Percentiles rank a stretch among this genome's conserved stretches.
These are phyloP conservation scores for Colletotrichum liriopes DNA, from an alignment of 2,329 filamentous ascomycete genomes.

Conservation along the genomic window DNA sequence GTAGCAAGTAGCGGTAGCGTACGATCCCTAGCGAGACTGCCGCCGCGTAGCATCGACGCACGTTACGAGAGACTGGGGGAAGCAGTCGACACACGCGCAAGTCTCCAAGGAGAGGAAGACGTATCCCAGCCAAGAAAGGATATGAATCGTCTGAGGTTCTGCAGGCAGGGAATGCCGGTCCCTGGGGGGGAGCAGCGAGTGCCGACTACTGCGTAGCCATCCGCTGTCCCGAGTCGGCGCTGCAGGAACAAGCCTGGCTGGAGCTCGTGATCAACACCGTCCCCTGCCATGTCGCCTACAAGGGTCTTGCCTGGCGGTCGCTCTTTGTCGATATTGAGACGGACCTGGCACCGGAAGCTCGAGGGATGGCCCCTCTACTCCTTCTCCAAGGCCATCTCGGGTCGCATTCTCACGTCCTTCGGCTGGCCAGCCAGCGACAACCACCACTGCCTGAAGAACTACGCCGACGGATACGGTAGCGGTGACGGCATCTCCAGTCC, in stretches of 20 bases:
- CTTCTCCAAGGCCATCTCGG: not conserved
- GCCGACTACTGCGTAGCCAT: constrained; percentile 6
- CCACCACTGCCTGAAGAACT: not conserved
- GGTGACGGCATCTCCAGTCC: not conserved
- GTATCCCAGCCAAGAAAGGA: not conserved
- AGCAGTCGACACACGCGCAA: not conserved
- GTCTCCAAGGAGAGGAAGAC: not conserved
- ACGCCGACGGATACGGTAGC: constrained; percentile 9
- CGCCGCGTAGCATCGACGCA: constrained; percentile 15
- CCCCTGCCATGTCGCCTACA: not conserved
- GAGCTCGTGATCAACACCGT: constrained; percentile 9
- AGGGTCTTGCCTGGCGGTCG: constrained; percentile 24
- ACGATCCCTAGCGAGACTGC: not conserved
- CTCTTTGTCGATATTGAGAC: constrained; percentile 15
- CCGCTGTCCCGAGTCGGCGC: constrained; percentile 21
- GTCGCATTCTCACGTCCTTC: constrained; percentile 16
- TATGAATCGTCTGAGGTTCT: constrained; percentile 40
- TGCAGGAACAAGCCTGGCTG: constrained; percentile 23
- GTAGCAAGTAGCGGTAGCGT: constrained; percentile 3
- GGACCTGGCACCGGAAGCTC: constrained; percentile 2
- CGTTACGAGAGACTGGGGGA: not conserved
- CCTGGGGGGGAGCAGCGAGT: constrained; percentile 1
- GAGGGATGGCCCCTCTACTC: constrained; percentile 12
- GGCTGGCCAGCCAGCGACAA: not conserved
- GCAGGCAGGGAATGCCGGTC: constrained; percentile 23